Evolutionary conservation across 306 rosid species (phyloP), one percentile per base, ranked within the genome.

Genomic region (Rubus idaeus): DNA sequence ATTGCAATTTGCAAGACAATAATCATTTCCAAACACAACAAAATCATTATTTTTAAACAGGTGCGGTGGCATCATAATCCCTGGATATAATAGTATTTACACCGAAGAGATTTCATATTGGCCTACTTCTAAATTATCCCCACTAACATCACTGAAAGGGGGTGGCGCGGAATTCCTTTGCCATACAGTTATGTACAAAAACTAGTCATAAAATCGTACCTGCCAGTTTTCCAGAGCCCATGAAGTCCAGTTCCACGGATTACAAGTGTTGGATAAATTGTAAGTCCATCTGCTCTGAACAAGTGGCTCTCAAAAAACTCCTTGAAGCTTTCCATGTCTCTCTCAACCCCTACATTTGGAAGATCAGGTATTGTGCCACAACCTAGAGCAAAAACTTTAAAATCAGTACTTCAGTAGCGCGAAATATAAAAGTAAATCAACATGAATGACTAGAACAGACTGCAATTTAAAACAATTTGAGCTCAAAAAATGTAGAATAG

Each of bases 311-410:
- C 97, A 73, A 95, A 92, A 82, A 95, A 95, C 77, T 95, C 99
- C 47, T 89, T 80, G 60, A 95, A 95, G 83, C 99, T 95, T 90
- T 95, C 99, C 97, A 95, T 80, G 86, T 95, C 99, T 79, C 97
- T 92, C 85, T 91, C 99, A 75, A 95, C 93, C 64, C 99, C 99
- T 63, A 95, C 99, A 81, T 95, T 95, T 46, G 99, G 99, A 86
- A 95, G 99, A 84, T 95, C 99, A 44, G 99, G 99, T 97, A 95
- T 95, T 95, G 99, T 42, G 97, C 99, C 74, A 95, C 97, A 78
- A 95, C 97, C 99, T 95, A 83, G 45, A 82, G 73, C 76, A 77
- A 70, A 83, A 68, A 56, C 64, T 76, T 30, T 57, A 70, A 37
- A 55, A 64, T 39, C 35, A 56, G 0, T 40, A 23, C n/a, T n/a